Conservation (phyloP, 345 rosid species). For the Hypericum androsaemum region DNA sequence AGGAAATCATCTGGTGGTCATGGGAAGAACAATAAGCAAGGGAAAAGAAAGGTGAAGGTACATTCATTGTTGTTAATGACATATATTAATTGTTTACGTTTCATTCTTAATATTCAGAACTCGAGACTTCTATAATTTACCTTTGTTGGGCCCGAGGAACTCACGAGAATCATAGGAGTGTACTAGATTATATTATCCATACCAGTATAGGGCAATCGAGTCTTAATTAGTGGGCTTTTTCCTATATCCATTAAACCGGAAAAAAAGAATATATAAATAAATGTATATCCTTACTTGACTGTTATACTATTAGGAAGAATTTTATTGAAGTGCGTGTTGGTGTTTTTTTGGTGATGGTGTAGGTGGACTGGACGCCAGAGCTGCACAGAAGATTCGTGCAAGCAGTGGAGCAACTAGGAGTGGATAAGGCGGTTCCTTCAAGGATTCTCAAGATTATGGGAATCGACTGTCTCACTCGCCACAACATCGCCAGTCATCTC, state of each 20-base stretch:
- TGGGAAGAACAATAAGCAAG: constrained; percentile 28
- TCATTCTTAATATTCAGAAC: not conserved
- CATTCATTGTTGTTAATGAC: not conserved
- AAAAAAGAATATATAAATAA: not conserved
- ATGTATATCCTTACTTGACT: not conserved
- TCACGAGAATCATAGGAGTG: constrained; percentile 21
- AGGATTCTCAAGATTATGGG: constrained; percentile 88
- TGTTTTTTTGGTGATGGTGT: constrained; percentile 9
- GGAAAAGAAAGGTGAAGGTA: constrained; percentile 60
- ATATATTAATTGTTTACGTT: not conserved
- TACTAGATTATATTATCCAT: constrained; percentile 4
- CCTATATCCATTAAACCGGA: not conserved
- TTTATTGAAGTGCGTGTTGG: not conserved
- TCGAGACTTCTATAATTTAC: too few species aligned
- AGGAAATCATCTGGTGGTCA: constrained; percentile 36
- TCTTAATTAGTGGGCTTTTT: not conserved
- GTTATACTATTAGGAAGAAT: not conserved
- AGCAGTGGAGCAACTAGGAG: constrained; percentile 91
- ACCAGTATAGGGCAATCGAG: not conserved
- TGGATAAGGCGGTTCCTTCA: constrained; percentile 97
- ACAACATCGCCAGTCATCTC: constrained; percentile 91
- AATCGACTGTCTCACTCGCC: constrained; percentile 84
- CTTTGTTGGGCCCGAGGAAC: constrained; percentile 4
- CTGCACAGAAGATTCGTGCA: constrained; percentile 85
- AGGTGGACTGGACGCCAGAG: constrained; percentile 99